Evolutionary conservation across 2,329 filamentous ascomycete species (phyloP).

Genomic region (Monosporascus sp.): DNA sequence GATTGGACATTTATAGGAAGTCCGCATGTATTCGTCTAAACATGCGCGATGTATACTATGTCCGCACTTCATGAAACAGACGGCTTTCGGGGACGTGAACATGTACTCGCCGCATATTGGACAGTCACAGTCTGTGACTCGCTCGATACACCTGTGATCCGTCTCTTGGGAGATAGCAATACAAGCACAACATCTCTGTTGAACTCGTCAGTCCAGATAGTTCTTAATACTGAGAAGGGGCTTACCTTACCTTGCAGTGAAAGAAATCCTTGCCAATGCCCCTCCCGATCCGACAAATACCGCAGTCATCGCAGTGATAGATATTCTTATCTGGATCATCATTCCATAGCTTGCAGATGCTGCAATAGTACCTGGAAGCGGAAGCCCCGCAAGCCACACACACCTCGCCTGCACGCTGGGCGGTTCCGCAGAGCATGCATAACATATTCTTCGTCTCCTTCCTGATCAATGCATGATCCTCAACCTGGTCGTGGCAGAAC

Average conservation of each 20-base stretch:
- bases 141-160: constrained; percentile 89
- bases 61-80: constrained; percentile 92
- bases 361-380: constrained; percentile 86
- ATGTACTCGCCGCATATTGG: constrained; percentile 96
- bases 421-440: constrained; percentile 88
- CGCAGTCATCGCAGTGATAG: constrained; percentile 94
- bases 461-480: constrained; percentile 74
- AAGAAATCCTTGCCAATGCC: constrained; percentile 95
- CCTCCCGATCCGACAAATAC: constrained; percentile 85
- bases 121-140: constrained; percentile 90
- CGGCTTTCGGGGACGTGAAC: constrained; percentile 82
- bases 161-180: constrained; percentile 82
- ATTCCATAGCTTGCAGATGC: constrained; percentile 95
- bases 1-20: constrained; percentile 92
- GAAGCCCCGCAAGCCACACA: constrained; percentile 73
- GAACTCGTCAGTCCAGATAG: constrained; percentile 2
- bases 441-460: constrained; percentile 91
- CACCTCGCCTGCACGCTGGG: constrained; percentile 73
- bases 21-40: constrained; percentile 80
- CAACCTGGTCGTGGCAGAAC: constrained; percentile 81
- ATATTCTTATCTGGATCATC: constrained; percentile 86
- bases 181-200: constrained; percentile 82
- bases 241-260: constrained; percentile 77
- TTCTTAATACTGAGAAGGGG: background rate
- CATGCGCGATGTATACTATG: constrained; percentile 93